Base-by-base conservation (phyloP, 2,329 filamentous ascomycete genomes). In the Colletotrichum lini region DNA sequence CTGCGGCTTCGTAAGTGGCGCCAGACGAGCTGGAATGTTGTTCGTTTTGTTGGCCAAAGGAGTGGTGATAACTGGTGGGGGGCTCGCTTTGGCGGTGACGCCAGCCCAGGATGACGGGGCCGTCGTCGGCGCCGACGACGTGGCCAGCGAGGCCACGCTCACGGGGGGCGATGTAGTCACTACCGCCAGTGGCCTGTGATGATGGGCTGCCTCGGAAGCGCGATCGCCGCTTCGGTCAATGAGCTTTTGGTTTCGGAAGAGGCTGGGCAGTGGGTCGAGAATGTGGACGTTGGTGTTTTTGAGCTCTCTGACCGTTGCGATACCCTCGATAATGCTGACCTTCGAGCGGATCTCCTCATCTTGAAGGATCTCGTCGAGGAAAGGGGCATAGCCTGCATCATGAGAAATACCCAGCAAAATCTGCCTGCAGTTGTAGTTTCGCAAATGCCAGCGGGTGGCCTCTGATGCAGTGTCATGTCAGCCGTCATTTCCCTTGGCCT, bases 331-430 rank as follows among this genome's bases (percentile, higher is more conserved):
- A 26, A 91, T 81, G 56, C 83, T 85, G 68, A 91, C 80, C 63
- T 85, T 85, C 42, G 80, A 75, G 26, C 82, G 82, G 26, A 78
- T 80, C 9, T 76, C 74, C 13, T 84, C 80, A 47, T 89, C 85
- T 54, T 82, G 80, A 30, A 87, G 79, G 4, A 91, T 79, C 70
- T 89, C 85, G 74, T 89, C 85, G 23, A 92, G 78, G 73, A 91
- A 89, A 10, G 89, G 85, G 5, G 87, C 88, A 75, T 91, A 92
- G 9, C 86, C 85, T 35, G 88, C 83, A 76, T 92, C 89, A 74
- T 91, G 89, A 2, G 89, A 90, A 61, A 91, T 84, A 56, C 90
- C 90, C 45, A 92, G 81, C 44, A 91, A 79, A 58, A 92, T 83
- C 74, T 90, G 86, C 76, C 86, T 89, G 82, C 90, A 92, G 76